phyloP scores from a whole-genome alignment of 75 land plant genomes.

The Larix kaempferi region DNA sequence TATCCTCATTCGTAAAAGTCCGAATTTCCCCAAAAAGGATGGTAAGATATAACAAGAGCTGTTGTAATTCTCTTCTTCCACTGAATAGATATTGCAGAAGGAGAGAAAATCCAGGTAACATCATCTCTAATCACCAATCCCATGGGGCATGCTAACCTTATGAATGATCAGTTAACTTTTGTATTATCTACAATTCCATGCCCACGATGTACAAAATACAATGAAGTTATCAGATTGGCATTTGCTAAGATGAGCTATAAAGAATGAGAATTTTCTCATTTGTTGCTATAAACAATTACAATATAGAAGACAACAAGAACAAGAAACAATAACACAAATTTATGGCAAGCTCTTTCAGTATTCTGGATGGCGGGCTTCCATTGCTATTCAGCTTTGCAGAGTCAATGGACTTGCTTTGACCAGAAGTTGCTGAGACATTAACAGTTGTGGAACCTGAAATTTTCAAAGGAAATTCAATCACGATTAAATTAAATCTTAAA shows the following conservation, averaged over 20 bases:
- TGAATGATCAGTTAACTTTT: not conserved
- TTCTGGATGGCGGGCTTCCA: conserved; percentile 3
- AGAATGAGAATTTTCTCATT: not conserved
- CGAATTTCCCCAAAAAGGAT: not conserved
- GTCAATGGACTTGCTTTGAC: conserved; percentile 37
- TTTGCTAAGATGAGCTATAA: not conserved
- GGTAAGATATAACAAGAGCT: not conserved
- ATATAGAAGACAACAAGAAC: not conserved
- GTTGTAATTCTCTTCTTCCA: not conserved
- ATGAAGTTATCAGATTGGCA: not conserved
- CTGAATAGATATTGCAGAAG: not conserved
- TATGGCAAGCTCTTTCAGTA: conserved; percentile 1
- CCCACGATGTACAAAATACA: not conserved
- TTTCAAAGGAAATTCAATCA: not conserved
- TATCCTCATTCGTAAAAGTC: not conserved
- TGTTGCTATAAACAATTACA: conserved; percentile 3
- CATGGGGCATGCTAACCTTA: not conserved
- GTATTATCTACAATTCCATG: not conserved
- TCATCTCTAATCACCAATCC: not conserved
- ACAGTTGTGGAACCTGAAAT: conserved; percentile 55
- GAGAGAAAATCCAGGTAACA: not conserved
- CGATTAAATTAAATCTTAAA: not conserved
- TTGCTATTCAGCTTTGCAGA: conserved; percentile 31
- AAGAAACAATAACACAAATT: not conserved
- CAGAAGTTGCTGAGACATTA: conserved; percentile 37